Conservation (phyloP, 108 stramenopile genomes). For the Schizochytrium sp. region DNA sequence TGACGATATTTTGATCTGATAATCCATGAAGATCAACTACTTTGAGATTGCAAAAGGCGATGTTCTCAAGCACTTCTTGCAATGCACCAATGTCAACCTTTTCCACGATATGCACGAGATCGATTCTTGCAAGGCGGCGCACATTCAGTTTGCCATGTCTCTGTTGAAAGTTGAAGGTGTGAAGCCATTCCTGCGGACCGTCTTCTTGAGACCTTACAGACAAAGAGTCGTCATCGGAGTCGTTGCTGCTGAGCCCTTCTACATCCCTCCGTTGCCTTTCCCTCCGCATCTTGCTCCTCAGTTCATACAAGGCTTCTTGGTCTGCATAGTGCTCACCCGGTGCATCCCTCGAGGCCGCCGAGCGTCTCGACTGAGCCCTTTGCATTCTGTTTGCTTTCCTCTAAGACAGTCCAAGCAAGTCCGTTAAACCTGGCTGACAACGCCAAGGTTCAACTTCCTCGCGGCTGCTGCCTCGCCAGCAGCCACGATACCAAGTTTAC, state of each 20-base stretch:
- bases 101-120: constrained; percentile 15
- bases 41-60: constrained; percentile 55
- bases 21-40: neutral
- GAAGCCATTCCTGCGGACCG: constrained; percentile 2
- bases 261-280: neutral
- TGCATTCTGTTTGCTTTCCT: no score
- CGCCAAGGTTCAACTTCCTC: no score
- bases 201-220: neutral
- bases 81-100: constrained; percentile 46
- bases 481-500: no score
- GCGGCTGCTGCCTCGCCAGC: no score
- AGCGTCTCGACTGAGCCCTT: no score
- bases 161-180: constrained; percentile 38
- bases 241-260: neutral
- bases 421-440: no score
- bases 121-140: constrained; percentile 3
- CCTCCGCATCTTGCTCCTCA: neutral
- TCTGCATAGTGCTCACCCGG: neutral
- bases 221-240: neutral
- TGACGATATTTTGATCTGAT: constrained; percentile 46
- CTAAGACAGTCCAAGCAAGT: no score
- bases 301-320: neutral
- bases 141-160: constrained; percentile 48
- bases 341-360: no score
- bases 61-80: constrained; percentile 16